Evolutionary conservation across 1,284 basidiomycete species (phyloP), one percentile per base, ranked within the genome.

Genomic region (Apiotrichum gracile): DNA sequence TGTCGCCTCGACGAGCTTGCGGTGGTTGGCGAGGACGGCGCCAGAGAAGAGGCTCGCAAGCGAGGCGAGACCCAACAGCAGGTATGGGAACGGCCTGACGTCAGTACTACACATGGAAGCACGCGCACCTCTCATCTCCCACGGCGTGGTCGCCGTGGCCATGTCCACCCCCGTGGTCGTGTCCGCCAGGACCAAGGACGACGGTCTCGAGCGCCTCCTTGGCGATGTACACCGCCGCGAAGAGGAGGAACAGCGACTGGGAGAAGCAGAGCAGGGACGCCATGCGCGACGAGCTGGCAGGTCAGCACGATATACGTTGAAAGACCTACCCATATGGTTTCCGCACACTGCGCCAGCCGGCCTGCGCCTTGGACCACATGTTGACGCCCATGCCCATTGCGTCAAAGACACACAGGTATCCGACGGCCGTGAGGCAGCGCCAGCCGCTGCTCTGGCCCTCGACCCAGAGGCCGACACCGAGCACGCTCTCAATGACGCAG

Each of bases 371-470:
- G 8, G 82, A 82, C 16, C 85, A 64, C 2, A 85, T 72, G 22
- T 78, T 75, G n/a, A 80, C 77, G 19, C 78, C 82, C 5, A 91
- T 80, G 0, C 90, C 90, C 61, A 91, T 79, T 3, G 91, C 83
- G 70, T 98, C 94, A 67, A 97, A 98, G 1, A 97, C 91, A 27
- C 96, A 84, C 80, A 96, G 87, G 70, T 97, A 98, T 0, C 94
- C 94, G 16, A 97, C 74, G 0, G 91, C 94, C 0, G 92, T 93
- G 52, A 88, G 85, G 2, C 87, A 81, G 25, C 97, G 77, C 46
- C 90, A 92, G 17, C 93, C 93, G 26, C 83, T 82, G 56, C 87
- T 85, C 72, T 97, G 94, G 1, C 92, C 93, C n/a, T 81, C 79
- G 3, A 94, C 84, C 94, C 94, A 98, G 12, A 97, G 64, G 5